Base-by-base conservation (phyloP, 1,284 basidiomycete species). In the Pholiota adiposa region DNA sequence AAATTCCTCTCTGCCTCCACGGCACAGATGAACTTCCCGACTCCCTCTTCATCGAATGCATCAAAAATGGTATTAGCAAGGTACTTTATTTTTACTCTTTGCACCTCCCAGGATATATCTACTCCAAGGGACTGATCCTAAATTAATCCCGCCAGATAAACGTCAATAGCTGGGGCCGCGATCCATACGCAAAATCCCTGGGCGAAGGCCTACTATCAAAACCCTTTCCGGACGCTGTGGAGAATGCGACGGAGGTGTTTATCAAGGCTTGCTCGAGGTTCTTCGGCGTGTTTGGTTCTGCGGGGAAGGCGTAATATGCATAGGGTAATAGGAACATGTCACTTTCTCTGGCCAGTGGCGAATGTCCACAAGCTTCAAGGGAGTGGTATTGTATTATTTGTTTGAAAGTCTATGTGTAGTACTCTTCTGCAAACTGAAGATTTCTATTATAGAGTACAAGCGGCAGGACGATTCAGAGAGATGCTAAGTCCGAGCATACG, bases 161-260 rank as follows among this genome's bases (percentile, higher is more conserved):
- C 55, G 73, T 83, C 57, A 83, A 83, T 63, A 77, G 76, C 59
- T 81, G 79, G 78, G 78, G 71, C 1, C 76, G 80, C 25, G 79
- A 82, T 67, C 76, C 76, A 5, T 82, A 83, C 58, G 76, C 73
- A 2, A 75, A 76, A 59, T 58, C 65, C 0, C 65, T 83, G 8
- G 69, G 72, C 0, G 69, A 72, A 44, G 70, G 65, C 0, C 65
- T 80, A 21, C 65, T 69, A 55, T 69, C 67, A 1, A 77, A 75
- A 60, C 69, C 80, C 0, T 80, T 83, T 65, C 81, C 80, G 1
- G 79, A 81, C 6, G 80, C 79, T 0, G 73, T 80, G 29, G 79
- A 82, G 40, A 76, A 77, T 27, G 79, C 79, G 2, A 79, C 77
- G 0, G 77, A 81, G 62, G 75, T 74, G 7, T 81, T 82, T 59